Conservation (phyloP, 2,329 filamentous ascomycete species). For the Fusarium dlaminii region DNA sequence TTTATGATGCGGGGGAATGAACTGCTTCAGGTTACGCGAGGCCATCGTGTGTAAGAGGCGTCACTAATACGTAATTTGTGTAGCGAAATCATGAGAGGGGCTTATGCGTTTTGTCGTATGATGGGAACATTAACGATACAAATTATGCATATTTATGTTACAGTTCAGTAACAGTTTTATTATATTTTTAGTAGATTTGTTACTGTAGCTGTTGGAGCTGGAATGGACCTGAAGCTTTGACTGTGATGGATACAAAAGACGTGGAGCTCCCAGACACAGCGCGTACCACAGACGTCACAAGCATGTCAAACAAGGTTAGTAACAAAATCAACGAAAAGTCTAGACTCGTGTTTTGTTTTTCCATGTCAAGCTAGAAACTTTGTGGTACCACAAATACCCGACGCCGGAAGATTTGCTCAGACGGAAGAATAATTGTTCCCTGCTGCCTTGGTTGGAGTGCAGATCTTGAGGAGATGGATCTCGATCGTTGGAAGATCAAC, state of each 20-base stretch:
- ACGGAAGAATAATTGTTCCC: slow-evolving; percentile 3
- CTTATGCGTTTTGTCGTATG: slow-evolving; percentile 13
- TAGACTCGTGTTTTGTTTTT: background rate
- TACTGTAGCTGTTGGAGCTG: background rate
- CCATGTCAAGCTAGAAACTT: slow-evolving; percentile 13
- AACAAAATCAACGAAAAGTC: background rate
- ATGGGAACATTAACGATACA: background rate
- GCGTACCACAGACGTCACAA: slow-evolving; percentile 1
- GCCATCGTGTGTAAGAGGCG: slow-evolving; percentile 21
- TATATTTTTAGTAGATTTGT: background rate
- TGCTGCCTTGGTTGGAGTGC: slow-evolving; percentile 7
- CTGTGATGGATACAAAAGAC: background rate
- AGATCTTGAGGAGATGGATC: slow-evolving; percentile 23
- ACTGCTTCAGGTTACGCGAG: slow-evolving; percentile 12
- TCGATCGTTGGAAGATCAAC: slow-evolving; percentile 30
- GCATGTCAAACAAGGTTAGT: background rate
- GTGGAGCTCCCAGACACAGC: background rate
- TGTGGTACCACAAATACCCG: slow-evolving; percentile 5
- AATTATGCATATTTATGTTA: background rate
- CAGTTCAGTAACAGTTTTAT: background rate
- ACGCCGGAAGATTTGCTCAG: background rate
- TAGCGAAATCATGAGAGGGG: slow-evolving; percentile 1
- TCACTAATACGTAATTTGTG: slow-evolving; percentile 41
- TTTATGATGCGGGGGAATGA: slow-evolving; percentile 30
- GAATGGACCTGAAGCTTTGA: background rate